Evolutionary conservation across 192 early-diverging fungal genomes (phyloP), one percentile per base, ranked within the genome.

Genomic region (Gorgonomyces haynaldii): DNA sequence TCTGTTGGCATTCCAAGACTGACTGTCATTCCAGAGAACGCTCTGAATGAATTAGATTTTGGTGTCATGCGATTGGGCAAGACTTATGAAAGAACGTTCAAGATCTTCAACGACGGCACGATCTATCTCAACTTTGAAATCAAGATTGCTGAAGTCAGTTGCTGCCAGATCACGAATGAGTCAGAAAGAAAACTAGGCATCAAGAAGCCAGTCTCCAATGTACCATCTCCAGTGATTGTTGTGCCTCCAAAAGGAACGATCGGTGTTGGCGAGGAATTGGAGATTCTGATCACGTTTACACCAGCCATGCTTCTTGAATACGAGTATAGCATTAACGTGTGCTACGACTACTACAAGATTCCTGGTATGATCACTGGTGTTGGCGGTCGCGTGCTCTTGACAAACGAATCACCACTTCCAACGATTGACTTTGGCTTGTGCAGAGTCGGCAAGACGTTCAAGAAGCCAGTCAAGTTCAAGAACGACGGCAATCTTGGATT

Each of bases 401-500:
- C 47, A 26, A 54, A 77, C 38, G 54, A 65, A 23, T 59, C 56
- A 0, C 77, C 73, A 8, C 53, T 72, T 1, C 44, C 46, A n/a
- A 15, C 52, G 1, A 36, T 80, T 9, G 78, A 80, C 45, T 79
- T 80, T 36, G 78, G 72, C 17, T 31, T 69, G 13, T 80, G 76
- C 53, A 41, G 76, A 15, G 45, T 80, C n/a, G 47, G 60, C 34
- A 40, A 64, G 2, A 46, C 48, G 1, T 79, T 70, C 46, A 26
- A 54, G n/a, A 79, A 79, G 47, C 20, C 50, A 2, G 26, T 80
- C 8, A 55, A 59, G 1, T 58, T 80, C 2, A 35, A 53, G 9
- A 80, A 80, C 45, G 36, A 57, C 5, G 74, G 74, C 16, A 80
- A 80, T 46, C 52, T 79, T 19, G 76, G 78, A 22, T 60, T 72